phyloP scores from a whole-genome alignment of 768 basidiomycete species.

The Psilocybe tampanensis region DNA sequence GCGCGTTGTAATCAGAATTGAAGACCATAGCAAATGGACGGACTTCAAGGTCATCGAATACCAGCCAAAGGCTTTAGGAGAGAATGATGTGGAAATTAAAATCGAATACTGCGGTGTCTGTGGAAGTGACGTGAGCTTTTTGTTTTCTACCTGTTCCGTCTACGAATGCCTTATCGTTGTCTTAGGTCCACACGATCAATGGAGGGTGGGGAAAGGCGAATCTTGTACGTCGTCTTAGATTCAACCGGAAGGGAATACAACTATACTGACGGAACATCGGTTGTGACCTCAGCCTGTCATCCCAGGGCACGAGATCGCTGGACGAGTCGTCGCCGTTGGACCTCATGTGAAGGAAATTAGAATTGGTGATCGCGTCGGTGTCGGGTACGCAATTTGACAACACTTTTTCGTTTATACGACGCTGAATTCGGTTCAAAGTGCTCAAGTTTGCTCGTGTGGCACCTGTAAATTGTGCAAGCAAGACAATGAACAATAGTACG shows the following conservation, averaged over 20 bases:
- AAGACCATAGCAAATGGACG: conserved; percentile 38
- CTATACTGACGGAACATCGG: background rate
- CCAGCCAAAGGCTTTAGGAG: conserved; percentile 52
- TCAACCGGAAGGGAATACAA: background rate
- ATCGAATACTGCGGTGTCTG: conserved; percentile 55
- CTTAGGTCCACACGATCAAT: conserved; percentile 39
- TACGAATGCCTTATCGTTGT: background rate
- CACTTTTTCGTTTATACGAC: background rate
- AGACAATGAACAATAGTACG: conserved; percentile 55
- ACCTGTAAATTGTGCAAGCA: conserved; percentile 49
- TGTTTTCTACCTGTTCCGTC: background rate
- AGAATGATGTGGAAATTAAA: conserved; percentile 58
- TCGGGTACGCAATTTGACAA: conserved; percentile 31
- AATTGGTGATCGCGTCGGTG: conserved; percentile 58
- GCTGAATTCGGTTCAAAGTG: conserved; percentile 43
- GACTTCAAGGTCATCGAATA: conserved; percentile 47
- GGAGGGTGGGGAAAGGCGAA: conserved; percentile 37
- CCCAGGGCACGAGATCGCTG: conserved; percentile 59
- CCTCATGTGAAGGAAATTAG: conserved; percentile 55
- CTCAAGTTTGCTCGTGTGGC: conserved; percentile 48
- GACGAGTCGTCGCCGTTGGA: conserved; percentile 54
- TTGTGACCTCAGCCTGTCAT: conserved; percentile 32
- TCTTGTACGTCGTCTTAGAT: conserved; percentile 20
- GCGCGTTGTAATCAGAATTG: conserved; percentile 22
- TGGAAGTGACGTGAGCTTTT: conserved; percentile 46